Conservation (phyloP, 306 rosid genomes). For the Cucumis cinereus region DNA sequence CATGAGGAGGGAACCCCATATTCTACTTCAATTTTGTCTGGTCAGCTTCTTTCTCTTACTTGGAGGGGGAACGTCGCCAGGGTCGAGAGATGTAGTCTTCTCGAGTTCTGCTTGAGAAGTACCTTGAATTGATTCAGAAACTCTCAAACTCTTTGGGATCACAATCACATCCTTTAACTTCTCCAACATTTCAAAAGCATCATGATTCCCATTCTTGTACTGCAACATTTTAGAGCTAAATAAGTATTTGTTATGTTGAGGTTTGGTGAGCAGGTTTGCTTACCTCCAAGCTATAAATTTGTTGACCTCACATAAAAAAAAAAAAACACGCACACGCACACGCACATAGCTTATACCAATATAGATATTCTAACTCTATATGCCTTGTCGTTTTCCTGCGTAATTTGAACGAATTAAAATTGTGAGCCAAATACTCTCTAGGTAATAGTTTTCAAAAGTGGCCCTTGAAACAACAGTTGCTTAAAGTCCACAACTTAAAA, state of each 20-base stretch:
- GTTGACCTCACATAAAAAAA: neutral
- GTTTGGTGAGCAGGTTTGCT: neutral
- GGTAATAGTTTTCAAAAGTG: neutral
- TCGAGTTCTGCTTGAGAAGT: neutral
- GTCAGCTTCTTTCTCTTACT: neutral
- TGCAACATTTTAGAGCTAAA: neutral
- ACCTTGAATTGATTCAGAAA: neutral
- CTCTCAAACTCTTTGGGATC: neutral
- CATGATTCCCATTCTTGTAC: constrained; percentile 9
- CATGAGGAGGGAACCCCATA: neutral
- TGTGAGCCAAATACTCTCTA: neutral
- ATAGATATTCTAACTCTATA: neutral
- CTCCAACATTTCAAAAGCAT: constrained; percentile 1
- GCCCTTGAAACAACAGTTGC: neutral
- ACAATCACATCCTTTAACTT: constrained; percentile 7
- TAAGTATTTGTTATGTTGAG: neutral
- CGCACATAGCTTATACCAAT: neutral
- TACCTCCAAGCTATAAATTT: neutral
- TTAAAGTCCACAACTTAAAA: neutral
- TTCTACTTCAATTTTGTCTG: neutral
- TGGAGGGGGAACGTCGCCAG: neutral
- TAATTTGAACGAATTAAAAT: neutral
- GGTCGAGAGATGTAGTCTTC: neutral
- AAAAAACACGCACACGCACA: too few species aligned
- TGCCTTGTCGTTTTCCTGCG: neutral